These are phyloP conservation scores for Brassica juncea DNA, from an alignment of 345 rosid genomes.

Conservation along the genomic window DNA sequence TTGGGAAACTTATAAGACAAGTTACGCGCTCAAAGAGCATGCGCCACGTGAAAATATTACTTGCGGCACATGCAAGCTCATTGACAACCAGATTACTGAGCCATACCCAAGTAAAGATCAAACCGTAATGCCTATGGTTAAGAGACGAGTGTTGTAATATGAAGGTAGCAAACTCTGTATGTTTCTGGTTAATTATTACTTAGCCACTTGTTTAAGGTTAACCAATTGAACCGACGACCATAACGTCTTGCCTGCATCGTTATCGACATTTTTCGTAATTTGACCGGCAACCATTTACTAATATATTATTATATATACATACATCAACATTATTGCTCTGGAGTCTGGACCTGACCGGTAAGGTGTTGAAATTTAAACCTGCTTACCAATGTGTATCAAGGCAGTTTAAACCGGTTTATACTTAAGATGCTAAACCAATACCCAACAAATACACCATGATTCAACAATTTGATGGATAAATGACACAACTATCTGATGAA, in stretches of 20 bases:
- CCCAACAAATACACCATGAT: background rate
- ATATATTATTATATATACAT: background rate
- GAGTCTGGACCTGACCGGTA: constrained; percentile 15
- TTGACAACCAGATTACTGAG: background rate
- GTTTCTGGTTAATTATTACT: background rate
- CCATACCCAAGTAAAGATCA: constrained; percentile 49
- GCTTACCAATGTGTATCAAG: background rate
- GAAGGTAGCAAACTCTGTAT: background rate
- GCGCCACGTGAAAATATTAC: background rate
- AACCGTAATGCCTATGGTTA: background rate
- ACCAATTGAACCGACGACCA: background rate
- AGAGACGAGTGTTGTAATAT: background rate
- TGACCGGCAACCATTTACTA: background rate
- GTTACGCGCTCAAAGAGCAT: constrained; percentile 30
- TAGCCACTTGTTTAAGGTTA: background rate
- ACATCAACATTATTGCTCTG: background rate
- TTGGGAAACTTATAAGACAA: constrained; percentile 47
- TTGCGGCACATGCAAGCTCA: background rate
- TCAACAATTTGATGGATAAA: background rate
- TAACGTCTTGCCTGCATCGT: background rate
- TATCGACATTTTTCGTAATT: background rate
- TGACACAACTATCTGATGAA: background rate
- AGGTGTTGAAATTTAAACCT: constrained; percentile 2
- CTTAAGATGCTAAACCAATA: background rate
- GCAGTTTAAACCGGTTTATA: background rate